Percentiles rank a stretch among this genome's conserved stretches.
phyloP scores from a whole-genome alignment of 2,329 filamentous ascomycete genomes.

The Cordyceps pruinosa region DNA sequence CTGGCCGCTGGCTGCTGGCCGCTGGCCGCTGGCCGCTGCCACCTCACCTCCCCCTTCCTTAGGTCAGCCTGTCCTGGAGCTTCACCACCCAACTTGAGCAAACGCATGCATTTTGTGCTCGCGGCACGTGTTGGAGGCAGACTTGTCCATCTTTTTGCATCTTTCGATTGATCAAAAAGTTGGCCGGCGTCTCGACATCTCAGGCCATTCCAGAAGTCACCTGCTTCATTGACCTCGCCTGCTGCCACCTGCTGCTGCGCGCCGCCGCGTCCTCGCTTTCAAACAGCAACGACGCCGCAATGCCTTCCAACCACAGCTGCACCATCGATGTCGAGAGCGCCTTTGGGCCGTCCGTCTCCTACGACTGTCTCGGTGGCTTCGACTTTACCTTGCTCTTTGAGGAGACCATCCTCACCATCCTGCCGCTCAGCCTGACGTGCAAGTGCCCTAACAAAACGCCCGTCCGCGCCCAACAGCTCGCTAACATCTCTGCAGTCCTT shows the following conservation, averaged over 20 bases:
- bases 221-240: not conserved
- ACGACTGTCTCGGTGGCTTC: slow-evolving; percentile 20
- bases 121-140: not conserved
- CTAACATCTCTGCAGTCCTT: not conserved
- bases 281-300: not conserved
- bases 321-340: slow-evolving; percentile 1
- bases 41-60: not conserved
- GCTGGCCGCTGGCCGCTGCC: no score
- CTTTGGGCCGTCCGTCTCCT: slow-evolving; percentile 17
- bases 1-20: no score
- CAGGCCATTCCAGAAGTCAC: not conserved
- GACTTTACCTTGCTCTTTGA: slow-evolving; percentile 25
- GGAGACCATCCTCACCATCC: slow-evolving; percentile 20
- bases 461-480: not conserved
- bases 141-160: not conserved
- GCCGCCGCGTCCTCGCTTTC: not conserved
- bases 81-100: not conserved
- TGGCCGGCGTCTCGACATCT: not conserved
- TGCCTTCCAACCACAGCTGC: slow-evolving; percentile 9
- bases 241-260: not conserved
- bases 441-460: not conserved
- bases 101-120: not conserved
- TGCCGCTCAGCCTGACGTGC: slow-evolving; percentile 17
- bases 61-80: not conserved
- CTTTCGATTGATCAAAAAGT: not conserved